Conservation (phyloP, 1,139 yeast species). For the Saccharomyces hybrid region DNA sequence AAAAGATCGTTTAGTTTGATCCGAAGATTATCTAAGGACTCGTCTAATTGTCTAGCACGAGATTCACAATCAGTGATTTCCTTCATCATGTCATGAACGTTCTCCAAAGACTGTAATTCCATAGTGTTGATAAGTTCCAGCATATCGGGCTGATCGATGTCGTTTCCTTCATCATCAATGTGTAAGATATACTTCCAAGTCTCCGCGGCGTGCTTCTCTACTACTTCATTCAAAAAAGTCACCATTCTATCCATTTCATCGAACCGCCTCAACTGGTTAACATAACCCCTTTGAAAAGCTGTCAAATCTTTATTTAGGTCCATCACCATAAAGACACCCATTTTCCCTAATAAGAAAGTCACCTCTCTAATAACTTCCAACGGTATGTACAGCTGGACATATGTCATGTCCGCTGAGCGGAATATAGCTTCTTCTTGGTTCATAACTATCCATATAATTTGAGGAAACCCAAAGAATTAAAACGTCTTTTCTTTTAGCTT, state of each 20-base stretch:
- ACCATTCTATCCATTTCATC: slow-evolving; percentile 65
- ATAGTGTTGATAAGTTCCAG: slow-evolving; percentile 9
- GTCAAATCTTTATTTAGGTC: slow-evolving; percentile 62
- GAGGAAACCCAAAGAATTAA: slow-evolving; percentile 1
- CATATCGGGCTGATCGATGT: slow-evolving; percentile 10
- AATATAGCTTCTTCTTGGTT: slow-evolving; percentile 23
- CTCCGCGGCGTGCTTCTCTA: slow-evolving; percentile 34
- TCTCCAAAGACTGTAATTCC: slow-evolving; percentile 32
- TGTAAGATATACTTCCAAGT: slow-evolving; percentile 37
- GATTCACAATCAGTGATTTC: slow-evolving; percentile 38
- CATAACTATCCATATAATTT: slow-evolving; percentile 9
- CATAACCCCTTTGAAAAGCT: slow-evolving; percentile 67
- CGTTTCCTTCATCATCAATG: slow-evolving; percentile 17
- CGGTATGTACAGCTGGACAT: slow-evolving; percentile 66
- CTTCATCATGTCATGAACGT: slow-evolving; percentile 38
- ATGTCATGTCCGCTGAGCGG: slow-evolving; percentile 70
- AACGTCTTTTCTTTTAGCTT: background rate
- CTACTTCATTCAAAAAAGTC: slow-evolving; percentile 41
- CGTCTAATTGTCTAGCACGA: slow-evolving; percentile 40
- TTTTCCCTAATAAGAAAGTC: slow-evolving; percentile 55
- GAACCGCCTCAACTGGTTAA: slow-evolving; percentile 56
- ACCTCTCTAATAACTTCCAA: slow-evolving; percentile 62
- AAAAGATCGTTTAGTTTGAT: slow-evolving; percentile 33
- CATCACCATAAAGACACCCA: slow-evolving; percentile 59
- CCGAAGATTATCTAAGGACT: slow-evolving; percentile 37